Conservation (phyloP, 2,329 filamentous ascomycete species). For the Byssoonygena ceratinophila region DNA sequence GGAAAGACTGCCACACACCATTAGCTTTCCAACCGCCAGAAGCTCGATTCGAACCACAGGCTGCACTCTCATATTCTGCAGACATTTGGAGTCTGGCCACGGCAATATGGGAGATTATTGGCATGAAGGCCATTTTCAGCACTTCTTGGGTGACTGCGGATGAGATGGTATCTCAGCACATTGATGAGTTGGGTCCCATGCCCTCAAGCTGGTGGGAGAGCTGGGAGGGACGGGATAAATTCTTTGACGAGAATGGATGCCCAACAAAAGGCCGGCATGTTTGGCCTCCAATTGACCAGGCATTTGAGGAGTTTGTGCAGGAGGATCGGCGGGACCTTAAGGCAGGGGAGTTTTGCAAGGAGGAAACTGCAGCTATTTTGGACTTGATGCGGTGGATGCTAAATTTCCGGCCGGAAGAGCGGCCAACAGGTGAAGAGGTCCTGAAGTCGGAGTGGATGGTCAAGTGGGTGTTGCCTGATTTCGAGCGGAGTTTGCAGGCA, state of each 20-base stretch:
- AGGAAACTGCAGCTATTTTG: slow-evolving; percentile 12
- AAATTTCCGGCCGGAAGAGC: slow-evolving; percentile 10
- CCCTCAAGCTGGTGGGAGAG: slow-evolving; percentile 18
- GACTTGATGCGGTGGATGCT: slow-evolving; percentile 15
- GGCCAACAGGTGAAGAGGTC: slow-evolving; percentile 12
- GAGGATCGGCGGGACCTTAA: slow-evolving; percentile 14
- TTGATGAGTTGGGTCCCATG: slow-evolving; percentile 18
- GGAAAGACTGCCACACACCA: slow-evolving; percentile 21
- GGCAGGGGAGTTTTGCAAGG: slow-evolving; percentile 13
- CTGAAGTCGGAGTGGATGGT: slow-evolving; percentile 16
- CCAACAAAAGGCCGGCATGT: slow-evolving; percentile 16
- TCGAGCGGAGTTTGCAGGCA: background rate
- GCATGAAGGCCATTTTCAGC: slow-evolving; percentile 20
- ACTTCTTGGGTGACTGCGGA: slow-evolving; percentile 9
- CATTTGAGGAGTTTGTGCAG: slow-evolving; percentile 19
- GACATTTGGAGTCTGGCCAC: slow-evolving; percentile 24
- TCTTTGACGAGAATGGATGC: slow-evolving; percentile 14
- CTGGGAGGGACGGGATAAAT: slow-evolving; percentile 17
- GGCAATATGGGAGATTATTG: slow-evolving; percentile 24
- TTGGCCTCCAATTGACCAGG: slow-evolving; percentile 16
- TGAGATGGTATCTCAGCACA: slow-evolving; percentile 13
- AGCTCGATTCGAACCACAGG: slow-evolving; percentile 19
- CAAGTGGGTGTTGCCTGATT: slow-evolving; percentile 14
- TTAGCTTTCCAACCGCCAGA: slow-evolving; percentile 20
- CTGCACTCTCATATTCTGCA: slow-evolving; percentile 19